Evolutionary conservation across 2,329 filamentous ascomycete genomes (phyloP), one percentile per base, ranked within the genome.

Genomic region (Fusarium dlaminii): DNA sequence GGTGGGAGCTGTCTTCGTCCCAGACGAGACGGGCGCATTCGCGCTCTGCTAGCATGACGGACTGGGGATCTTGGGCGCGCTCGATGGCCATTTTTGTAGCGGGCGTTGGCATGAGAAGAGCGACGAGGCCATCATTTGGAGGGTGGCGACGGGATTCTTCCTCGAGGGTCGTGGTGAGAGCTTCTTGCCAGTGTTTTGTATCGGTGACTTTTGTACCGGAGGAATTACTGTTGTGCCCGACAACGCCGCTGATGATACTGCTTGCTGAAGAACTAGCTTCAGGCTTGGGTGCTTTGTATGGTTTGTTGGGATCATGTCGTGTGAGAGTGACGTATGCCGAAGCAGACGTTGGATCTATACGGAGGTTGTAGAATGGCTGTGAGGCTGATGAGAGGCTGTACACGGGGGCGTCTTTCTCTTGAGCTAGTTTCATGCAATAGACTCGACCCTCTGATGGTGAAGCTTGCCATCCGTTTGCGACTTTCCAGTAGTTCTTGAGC

Each of bases 1-100:
- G 87, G 75, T 84, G 87, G 11, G 82, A 80, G 64, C 84, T 87
- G 77, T 92, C 90, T 36, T 89, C 87, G 77, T 92, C 90, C 89
- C 91, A 94, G n/a, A 93, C 89, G 5, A 95, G 87, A 6, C 91
- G 87, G 30, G 90, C 93, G 75, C 90, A 91, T 82, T 94, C 92
- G 37, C 88, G 87, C 79, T 93, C 90, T 1, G 92, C 92, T 39
- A 91, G 88, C 66, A 86, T 86, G 8, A 91, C 86, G 15, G 91
- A 87, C 1, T 87, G 84, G 5, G 87, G 85, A 78, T 93, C 90
- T 48, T 88, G 85, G 6, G 91, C 83, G 32, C 87, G 86, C 66
- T 92, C 90, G 3, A 91, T 83, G 4, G 90, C 91, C 80, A 91
- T 87, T 49, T 88, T 89, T 0, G 91, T 89, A 18, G 91, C 91